Conservation (phyloP, 225 moss, liverwort and hornwort species). For the Polytrichum formosum region DNA sequence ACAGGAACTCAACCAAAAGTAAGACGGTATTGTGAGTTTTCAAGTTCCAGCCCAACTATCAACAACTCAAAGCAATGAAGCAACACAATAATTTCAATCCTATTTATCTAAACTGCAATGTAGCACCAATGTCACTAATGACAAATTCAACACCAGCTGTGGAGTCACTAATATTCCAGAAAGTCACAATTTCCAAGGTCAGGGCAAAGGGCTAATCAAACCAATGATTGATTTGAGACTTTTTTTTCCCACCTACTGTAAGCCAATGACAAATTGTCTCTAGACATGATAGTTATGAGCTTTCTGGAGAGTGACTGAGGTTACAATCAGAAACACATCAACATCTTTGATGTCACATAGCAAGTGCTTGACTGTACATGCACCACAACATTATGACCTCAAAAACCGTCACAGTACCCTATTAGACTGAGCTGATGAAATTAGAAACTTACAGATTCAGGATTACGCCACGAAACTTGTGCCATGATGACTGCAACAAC, state of each 20-base stretch:
- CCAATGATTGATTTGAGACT: too few species aligned
- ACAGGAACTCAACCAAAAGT: neutral
- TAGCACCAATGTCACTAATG: neutral
- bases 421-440: neutral
- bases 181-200: too few species aligned
- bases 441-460: conserved; percentile 62
- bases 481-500: conserved; percentile 55
- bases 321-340: too few species aligned
- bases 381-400: neutral
- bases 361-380: too few species aligned
- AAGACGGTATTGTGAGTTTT: neutral
- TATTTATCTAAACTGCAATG: neutral
- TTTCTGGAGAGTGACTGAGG: too few species aligned
- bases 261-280: too few species aligned
- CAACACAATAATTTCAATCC: neutral
- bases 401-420: neutral
- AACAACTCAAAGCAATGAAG: neutral
- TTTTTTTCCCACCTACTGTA: too few species aligned
- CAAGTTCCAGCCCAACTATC: neutral
- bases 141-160: neutral
- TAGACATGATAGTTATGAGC: too few species aligned
- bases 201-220: too few species aligned
- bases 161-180: neutral
- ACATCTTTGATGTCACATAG: too few species aligned
- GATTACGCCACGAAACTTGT: conserved; percentile 70